Conservation (phyloP, 2,329 filamentous ascomycete genomes). For the Aspergillus ruber region DNA sequence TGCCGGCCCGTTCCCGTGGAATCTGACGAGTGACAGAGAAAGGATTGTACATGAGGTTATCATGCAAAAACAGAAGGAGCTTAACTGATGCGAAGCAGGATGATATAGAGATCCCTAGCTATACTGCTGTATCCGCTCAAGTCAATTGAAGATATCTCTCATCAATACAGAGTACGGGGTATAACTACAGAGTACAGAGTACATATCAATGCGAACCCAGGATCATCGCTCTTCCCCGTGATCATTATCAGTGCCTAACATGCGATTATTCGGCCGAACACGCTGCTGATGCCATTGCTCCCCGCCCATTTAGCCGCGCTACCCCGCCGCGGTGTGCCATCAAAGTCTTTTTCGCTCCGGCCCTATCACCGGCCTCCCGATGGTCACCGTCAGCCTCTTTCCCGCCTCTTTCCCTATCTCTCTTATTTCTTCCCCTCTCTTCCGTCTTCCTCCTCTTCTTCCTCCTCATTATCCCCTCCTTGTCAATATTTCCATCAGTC, state of each 20-base stretch:
- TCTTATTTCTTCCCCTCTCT: constrained; percentile 6
- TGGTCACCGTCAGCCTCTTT: constrained; percentile 12
- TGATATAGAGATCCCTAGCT: too few species aligned
- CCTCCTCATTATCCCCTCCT: constrained; percentile 6
- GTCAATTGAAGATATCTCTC: too few species aligned
- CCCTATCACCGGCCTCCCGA: not conserved
- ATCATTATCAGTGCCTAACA: too few species aligned
- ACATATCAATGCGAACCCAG: not conserved
- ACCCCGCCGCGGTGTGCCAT: constrained; percentile 19
- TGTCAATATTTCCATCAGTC: constrained; percentile 6
- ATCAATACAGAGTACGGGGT: not conserved
- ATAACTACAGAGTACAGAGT: not conserved
- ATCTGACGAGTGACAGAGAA: not conserved
- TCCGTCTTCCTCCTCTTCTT: constrained; percentile 6
- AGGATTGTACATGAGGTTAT: not conserved
- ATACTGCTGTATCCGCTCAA: too few species aligned
- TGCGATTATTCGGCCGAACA: not conserved
- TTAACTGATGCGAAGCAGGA: too few species aligned
- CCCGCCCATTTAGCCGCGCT: constrained; percentile 15
- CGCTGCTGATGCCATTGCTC: constrained; percentile 25
- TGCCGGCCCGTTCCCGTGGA: not conserved
- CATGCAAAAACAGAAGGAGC: too few species aligned
- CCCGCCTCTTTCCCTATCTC: not conserved
- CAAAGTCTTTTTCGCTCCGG: constrained; percentile 9
- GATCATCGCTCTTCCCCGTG: too few species aligned